phyloP scores from a whole-genome alignment of 345 rosid genomes.

The Salix dunnii region DNA sequence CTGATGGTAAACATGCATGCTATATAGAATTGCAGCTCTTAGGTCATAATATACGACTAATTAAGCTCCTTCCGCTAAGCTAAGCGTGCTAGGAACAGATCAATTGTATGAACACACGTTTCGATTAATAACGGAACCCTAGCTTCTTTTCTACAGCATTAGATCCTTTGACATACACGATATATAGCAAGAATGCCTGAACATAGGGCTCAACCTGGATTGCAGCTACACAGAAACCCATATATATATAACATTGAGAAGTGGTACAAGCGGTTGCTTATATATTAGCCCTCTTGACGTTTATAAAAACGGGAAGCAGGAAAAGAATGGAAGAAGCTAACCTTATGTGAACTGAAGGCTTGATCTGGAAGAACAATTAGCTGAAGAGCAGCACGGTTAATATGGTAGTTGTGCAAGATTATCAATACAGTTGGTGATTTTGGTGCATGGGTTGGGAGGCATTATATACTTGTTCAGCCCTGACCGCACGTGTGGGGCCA shows the following conservation, averaged over 20 bases:
- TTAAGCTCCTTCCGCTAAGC: neutral
- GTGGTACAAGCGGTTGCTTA: neutral
- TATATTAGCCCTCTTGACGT: neutral
- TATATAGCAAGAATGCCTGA: neutral
- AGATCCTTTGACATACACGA: neutral
- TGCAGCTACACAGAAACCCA: neutral
- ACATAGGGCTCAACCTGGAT: neutral
- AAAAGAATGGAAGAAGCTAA: neutral
- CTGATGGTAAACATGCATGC: neutral
- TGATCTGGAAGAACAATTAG: neutral
- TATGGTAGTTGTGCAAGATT: neutral
- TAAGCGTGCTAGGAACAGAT: neutral
- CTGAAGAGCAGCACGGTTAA: neutral
- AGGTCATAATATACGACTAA: neutral
- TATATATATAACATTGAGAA: neutral
- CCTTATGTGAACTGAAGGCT: neutral
- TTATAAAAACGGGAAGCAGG: neutral
- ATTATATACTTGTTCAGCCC: conserved; percentile 33
- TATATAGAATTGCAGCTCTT: neutral
- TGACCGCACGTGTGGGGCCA: conserved; percentile 18
- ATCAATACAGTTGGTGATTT: conserved; percentile 18
- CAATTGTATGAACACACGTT: neutral
- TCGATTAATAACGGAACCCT: neutral
- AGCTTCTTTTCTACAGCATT: neutral
- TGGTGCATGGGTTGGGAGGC: conserved; percentile 6